A percentile compares a stretch with the other conserved stretches of the same genome.
Conservation (phyloP, 2,329 filamentous ascomycete genomes). For the Trichophyton rubrum region DNA sequence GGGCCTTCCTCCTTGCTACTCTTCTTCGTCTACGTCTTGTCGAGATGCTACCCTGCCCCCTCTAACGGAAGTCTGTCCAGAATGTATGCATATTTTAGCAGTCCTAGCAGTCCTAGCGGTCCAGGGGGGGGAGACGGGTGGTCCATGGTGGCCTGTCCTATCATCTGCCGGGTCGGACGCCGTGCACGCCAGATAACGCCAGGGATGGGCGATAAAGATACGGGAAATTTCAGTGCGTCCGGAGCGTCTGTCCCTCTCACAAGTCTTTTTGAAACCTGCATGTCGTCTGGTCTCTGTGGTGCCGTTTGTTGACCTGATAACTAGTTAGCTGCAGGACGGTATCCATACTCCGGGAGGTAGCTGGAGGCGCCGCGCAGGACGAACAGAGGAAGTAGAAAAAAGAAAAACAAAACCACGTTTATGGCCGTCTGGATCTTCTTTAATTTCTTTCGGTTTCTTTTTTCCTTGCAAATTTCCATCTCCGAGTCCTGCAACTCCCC, state of each 20-base stretch:
- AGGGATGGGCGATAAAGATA: neutral
- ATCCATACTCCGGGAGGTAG: too few relatives aligned
- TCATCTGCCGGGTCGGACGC: neutral
- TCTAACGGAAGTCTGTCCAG: neutral
- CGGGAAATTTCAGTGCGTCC: neutral
- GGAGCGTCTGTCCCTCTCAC: neutral
- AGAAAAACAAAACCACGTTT: conserved; percentile 1
- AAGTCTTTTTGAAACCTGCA: neutral
- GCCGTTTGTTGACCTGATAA: neutral
- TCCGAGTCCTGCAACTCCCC: neutral
- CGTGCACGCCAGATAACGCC: neutral
- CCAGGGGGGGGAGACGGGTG: neutral
- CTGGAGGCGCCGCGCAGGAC: neutral
- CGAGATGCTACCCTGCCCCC: neutral
- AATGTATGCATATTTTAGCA: neutral
- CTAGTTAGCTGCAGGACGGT: too few relatives aligned
- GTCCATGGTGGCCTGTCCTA: neutral
- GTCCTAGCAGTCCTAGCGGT: neutral
- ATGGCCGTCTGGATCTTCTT: neutral
- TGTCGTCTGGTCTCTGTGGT: neutral
- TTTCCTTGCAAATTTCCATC: neutral
- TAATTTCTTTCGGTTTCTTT: neutral
- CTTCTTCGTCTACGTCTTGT: neutral
- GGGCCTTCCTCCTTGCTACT: neutral
- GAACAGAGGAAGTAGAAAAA: neutral